Base-by-base conservation (phyloP, 208 protist genomes). In the Perkinsela sp. region DNA sequence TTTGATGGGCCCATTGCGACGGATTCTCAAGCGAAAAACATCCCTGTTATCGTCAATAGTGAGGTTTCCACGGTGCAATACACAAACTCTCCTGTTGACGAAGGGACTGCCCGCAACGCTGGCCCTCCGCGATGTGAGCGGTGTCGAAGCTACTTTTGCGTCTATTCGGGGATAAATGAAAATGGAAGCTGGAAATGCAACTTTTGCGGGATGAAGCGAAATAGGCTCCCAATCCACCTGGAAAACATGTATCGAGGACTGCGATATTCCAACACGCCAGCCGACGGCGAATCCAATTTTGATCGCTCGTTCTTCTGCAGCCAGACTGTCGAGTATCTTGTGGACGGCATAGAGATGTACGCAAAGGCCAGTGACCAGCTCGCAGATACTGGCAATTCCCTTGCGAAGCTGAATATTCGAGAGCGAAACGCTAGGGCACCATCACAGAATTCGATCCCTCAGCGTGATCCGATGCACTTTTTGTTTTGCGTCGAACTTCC, bases 151-250 rank as follows among this genome's bases (percentile, higher is more conserved):
- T 96, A 94, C 77, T 57, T 57, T 57, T 57, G 40, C 40, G 40
- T 22, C 40, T 57, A n/a, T 22, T 6, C 22, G 40, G 40, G 40
- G 40, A 79, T 95, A 6, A 90, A 85, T 70, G 78, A 94, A 48
- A 80, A 90, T 71, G 92, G 92, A 48, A 68, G 66, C 65, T 96
- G 88, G 86, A 70, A 74, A 65, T 96, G 92, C 75, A 79, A 86
- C 40, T 72, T 96, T 29, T 96, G 92, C 73, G 74, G 68, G 30
- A 81, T 90, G 72, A 28, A 30, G 30, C 70, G 75, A 13, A 90
- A 90, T 72, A 76, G 70, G 31, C 82, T 95, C 48, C 75, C 72
- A 1, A 73, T 79, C 2, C 67, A 76, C 1, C 88, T 89, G 73
- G 91, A 93, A 68, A 78, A 74, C 71, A 91, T 92, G 75, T 73